Percentiles rank a stretch among this genome's conserved stretches.
phyloP scores from a whole-genome alignment of 306 rosid species.

The Sesbania bispinosa region DNA sequence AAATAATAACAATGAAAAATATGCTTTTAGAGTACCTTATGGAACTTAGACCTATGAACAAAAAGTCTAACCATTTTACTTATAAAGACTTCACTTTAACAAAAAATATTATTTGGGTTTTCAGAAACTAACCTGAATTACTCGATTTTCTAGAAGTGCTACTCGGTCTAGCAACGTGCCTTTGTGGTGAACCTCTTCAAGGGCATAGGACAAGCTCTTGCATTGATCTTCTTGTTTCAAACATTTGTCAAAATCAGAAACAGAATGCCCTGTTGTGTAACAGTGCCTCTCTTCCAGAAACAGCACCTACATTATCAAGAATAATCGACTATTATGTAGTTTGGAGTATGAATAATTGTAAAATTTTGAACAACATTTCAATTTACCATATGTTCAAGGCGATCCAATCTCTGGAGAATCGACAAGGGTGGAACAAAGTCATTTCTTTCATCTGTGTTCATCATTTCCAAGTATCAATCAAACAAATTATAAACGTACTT shows the following conservation, averaged over 20 bases:
- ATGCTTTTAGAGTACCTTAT: neutral
- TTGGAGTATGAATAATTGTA: neutral
- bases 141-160: constrained; percentile 35
- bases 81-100: neutral
- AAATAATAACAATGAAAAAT: neutral
- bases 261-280: neutral
- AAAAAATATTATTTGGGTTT: neutral
- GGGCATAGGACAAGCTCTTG: constrained; percentile 35
- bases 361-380: neutral
- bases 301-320: constrained; percentile 21
- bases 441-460: neutral
- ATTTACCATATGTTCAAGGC: constrained; percentile 35
- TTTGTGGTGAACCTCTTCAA: constrained; percentile 38
- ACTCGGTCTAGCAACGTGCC: constrained; percentile 43
- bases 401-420: constrained; percentile 38
- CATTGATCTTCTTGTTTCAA: constrained; percentile 1
- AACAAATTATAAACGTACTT: neutral
- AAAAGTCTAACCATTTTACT: neutral
- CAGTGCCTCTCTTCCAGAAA: constrained; percentile 37
- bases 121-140: constrained; percentile 23
- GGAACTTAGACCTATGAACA: too few species aligned
- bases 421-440: constrained; percentile 30
- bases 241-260: neutral
- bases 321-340: neutral
- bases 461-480: neutral